These are phyloP conservation scores for Sugiyamaella xylanicola DNA, from an alignment of 1,139 yeast genomes.

Conservation along the genomic window DNA sequence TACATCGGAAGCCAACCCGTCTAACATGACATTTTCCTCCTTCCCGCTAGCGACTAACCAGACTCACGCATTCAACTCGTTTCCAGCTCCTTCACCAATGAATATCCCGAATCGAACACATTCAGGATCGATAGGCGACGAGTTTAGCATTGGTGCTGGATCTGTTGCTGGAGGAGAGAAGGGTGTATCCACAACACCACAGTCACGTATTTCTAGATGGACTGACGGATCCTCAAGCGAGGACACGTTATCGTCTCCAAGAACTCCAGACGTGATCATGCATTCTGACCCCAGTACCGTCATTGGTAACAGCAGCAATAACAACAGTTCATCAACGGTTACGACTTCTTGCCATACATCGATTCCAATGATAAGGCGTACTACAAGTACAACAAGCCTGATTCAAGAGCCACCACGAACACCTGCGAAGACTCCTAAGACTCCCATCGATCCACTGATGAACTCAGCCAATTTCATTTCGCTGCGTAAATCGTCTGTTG, in stretches of 20 bases:
- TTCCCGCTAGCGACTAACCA: neutral
- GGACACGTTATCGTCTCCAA: conserved; percentile 30
- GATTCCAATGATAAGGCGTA: conserved; percentile 18
- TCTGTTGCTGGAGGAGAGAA: neutral
- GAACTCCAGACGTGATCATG: conserved; percentile 32
- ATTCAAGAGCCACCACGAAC: conserved; percentile 23
- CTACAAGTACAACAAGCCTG: conserved; percentile 13
- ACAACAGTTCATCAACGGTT: neutral
- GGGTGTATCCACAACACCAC: conserved; percentile 27
- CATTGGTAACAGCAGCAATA: conserved; percentile 16
- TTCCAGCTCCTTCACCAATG: conserved; percentile 22
- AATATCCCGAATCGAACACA: conserved; percentile 20
- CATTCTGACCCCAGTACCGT: conserved; percentile 11
- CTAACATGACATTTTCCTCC: neutral
- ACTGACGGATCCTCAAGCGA: conserved; percentile 35
- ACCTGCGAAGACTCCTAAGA: conserved; percentile 34
- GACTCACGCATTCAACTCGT: neutral
- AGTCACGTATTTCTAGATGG: conserved; percentile 30
- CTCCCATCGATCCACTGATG: conserved; percentile 28
- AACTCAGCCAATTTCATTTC: conserved; percentile 8
- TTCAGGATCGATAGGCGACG: conserved; percentile 16
- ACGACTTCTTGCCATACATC: conserved; percentile 3
- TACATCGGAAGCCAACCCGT: neutral
- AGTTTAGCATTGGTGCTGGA: conserved; percentile 1
- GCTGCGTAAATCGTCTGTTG: conserved; percentile 21